Conservation (phyloP, 345 rosid species). For the Microcos paniculata region DNA sequence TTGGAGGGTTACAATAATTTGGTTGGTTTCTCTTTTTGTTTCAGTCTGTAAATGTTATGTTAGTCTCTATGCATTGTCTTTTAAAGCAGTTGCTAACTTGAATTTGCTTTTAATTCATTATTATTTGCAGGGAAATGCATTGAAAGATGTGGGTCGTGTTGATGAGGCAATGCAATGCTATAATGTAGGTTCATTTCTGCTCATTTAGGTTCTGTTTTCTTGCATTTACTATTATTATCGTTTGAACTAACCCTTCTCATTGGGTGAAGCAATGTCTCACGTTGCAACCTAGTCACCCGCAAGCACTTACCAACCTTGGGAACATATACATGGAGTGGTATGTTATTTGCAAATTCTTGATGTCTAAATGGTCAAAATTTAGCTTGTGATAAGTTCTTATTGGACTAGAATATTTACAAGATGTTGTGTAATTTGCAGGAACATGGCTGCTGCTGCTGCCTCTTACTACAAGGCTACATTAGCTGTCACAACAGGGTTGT, state of each 20-base stretch:
- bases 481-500: constrained; percentile 87
- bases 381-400: not conserved
- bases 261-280: constrained; percentile 85
- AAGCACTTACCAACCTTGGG: constrained; percentile 96
- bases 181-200: constrained; percentile 48
- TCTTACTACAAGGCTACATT: constrained; percentile 85
- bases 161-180: constrained; percentile 97
- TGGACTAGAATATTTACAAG: not conserved
- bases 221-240: constrained; percentile 1
- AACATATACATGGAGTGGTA: constrained; percentile 99
- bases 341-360: constrained; percentile 9
- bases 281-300: constrained; percentile 90
- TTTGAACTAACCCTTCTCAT: constrained; percentile 18
- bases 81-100: not conserved
- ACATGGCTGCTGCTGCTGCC: constrained; percentile 78
- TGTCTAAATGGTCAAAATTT: not conserved
- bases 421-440: constrained; percentile 49
- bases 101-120: constrained; percentile 11
- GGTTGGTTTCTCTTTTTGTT: constrained; percentile 46
- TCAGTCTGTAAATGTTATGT: not conserved
- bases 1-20: constrained; percentile 96
- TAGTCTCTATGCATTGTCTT: not conserved
- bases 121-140: constrained; percentile 79
- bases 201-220: not conserved
- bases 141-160: constrained; percentile 87